phyloP scores from a whole-genome alignment of 2,329 filamentous ascomycete species.

The Onygenales sp. region DNA sequence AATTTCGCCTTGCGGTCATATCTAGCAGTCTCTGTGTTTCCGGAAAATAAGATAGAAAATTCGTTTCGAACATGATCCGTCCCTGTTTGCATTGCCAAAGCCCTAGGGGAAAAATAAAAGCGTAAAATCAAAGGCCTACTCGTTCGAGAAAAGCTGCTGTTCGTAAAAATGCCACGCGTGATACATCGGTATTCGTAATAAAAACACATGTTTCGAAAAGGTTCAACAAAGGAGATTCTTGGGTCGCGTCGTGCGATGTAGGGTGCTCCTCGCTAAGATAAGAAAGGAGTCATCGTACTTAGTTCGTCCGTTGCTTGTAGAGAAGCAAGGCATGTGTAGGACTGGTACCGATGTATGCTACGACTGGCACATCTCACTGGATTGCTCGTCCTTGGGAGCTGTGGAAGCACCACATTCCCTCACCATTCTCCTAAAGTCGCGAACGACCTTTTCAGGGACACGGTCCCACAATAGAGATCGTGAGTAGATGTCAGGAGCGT shows the following conservation, averaged over 20 bases:
- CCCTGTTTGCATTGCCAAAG: neutral
- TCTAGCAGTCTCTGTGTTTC: conserved; percentile 9
- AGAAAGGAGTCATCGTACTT: neutral
- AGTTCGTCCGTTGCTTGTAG: neutral
- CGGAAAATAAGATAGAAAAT: conserved; percentile 13
- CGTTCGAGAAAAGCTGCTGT: neutral
- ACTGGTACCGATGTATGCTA: neutral
- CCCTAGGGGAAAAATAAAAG: conserved; percentile 13
- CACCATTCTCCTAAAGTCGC: conserved; percentile 86
- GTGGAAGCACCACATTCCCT: conserved; percentile 51
- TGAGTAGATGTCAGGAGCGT: conserved; percentile 81
- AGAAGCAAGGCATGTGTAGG: neutral
- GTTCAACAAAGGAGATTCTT: conserved; percentile 13
- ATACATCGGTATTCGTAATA: neutral
- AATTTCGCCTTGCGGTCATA: conserved; percentile 3
- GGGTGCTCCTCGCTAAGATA: conserved; percentile 3
- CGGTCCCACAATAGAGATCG: conserved; percentile 89
- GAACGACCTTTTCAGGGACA: conserved; percentile 83
- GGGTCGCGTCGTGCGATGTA: conserved; percentile 4
- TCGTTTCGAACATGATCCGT: neutral
- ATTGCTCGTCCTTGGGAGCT: conserved; percentile 24
- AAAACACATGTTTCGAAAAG: neutral
- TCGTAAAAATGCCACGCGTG: conserved; percentile 17
- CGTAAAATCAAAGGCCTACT: conserved; percentile 19
- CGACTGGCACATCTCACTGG: conserved; percentile 8